Base-by-base conservation (phyloP, 176 grass and related monocot species). In the Juncus inflexus region DNA sequence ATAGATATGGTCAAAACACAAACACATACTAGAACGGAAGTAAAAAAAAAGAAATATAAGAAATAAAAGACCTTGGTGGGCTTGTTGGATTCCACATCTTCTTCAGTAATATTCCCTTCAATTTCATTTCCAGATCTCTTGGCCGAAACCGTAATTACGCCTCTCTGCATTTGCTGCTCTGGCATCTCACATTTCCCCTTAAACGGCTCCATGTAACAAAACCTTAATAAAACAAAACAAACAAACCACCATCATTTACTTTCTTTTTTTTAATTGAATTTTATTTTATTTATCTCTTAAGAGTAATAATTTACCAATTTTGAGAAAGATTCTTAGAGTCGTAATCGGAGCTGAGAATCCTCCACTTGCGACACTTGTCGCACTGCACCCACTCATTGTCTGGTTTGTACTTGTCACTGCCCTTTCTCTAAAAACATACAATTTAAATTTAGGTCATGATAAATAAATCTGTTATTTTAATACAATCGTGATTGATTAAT, bases 331-430 rank as follows among this genome's bases (percentile, higher is more conserved):
- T 79, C 6, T 64, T 45, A 4, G 14, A 43, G 70, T 90, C 47
- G 6, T 86, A 90, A 65, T 82, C 74, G 8, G 70, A 37, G 77
- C 64, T 75, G 71, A 90, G 68, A 58, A 79, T 65, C 74, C 90
- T 90, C 90, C 90, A 95, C 77, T 95, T 95, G 11, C 83, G 80
- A 54, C 90, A 95, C 43, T 85, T 74, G 56, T 64, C 69, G 35
- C 90, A 95, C 64, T 95, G 90, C 80, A 95, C 90, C 90, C 90
- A 90, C 8, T 95, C 65, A 64, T 79, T 63, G 84, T 95, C 90
- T 77, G 90, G 42, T 49, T 84, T 74, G 74, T 81, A 71, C 54
- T 40, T 4, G 16, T 74, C 80, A 9, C 15, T 60, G 60, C 54
- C 71, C 75, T 82, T 84, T 66, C 66, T 86, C 86, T 95, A 71